Base-by-base conservation (phyloP, 75 land plant species). In the Sequoiadendron giganteum region DNA sequence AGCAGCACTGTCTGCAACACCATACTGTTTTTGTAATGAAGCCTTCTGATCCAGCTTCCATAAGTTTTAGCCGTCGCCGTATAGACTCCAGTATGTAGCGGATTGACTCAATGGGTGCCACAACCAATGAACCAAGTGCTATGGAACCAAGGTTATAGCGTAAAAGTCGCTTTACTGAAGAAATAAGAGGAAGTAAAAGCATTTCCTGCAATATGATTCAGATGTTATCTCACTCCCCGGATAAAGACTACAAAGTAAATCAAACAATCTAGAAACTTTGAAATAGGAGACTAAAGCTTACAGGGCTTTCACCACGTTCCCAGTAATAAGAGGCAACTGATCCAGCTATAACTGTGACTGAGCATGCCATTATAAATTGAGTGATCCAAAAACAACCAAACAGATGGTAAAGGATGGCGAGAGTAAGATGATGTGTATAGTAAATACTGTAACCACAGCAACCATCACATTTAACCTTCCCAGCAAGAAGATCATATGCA, bases 301-400 rank as follows among this genome's bases (percentile, higher is more conserved):
- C 99, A 18, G 93, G 89, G 61, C 92, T 91, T 90, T 94, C 97
- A 52, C 97, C 99, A 86, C 94, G 90, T 65, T 93, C 94, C 99
- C 99, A 97, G 90, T 97, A 97, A 73, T 97, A 97, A n/a, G 98
- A 93, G 40, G 98, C 98, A 89, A 97, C 96, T 39, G 99, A 92
- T 15, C 99, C 99, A 8, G 99, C 99, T 88, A 97, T 93, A 1
- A 95, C 94, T 1, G 98, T 96, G 48, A 95, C 91, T 6, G 98
- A 96, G 79, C 95, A 92, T 49, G 98, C 99, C 76, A 89, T 93
- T 47, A 97, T 86, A 88, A 97, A 97, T 34, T 96, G 96, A 3
- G 98, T 95, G 42, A 93, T 96, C 99, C 99, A 97, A 87, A 94
- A 97, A 85, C 98, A 91, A 15, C 99, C 99, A 94, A 97, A 92